Base-by-base conservation (phyloP, 2,329 filamentous ascomycete genomes). In the Aureobasidium vineae region DNA sequence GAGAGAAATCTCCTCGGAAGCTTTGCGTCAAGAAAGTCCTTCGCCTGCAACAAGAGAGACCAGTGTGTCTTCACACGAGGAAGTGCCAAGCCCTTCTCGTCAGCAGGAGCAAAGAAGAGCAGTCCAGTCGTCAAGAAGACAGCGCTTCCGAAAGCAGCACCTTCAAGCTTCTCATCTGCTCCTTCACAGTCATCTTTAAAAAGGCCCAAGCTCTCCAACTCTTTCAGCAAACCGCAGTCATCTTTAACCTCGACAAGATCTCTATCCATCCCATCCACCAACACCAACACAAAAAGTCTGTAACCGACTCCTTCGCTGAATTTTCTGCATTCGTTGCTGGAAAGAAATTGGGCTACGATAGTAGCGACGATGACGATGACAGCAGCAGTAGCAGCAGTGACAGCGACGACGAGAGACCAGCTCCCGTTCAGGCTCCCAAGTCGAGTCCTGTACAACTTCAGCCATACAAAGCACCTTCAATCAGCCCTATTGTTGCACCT, bases 331-430 rank as follows among this genome's bases (percentile, higher is more conserved):
- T 63, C 16, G 59, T 47, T 40, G 16, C 33, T 33, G 61, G 61
- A 13, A 54, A 54, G 26, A 64, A 45, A 10, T n/a, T 26, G 41
- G 59, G 66, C 45, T 52, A 63, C 13, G 52, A 40, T 21, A 67
- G 45, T 21, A 36, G 40, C n/a, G 56, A 67, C 6, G 60, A 60
- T 41, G 40, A 49, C 36, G 49, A 54, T 19, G 33, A 49, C 7
- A 45, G 38, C 26, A 64, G 61, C 49, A 64, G 61, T 38, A 50
- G 47, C 11, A 63, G 60, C 28, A 45, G 40, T 13, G 61, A 65
- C 7, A 45, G 40, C 16, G 67, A 59, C 11, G 56, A 68, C 11
- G 52, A 61, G 28, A 41, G 54, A n/a, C 53, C 40, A 21, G 61
- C 36, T 38, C 50, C 45, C 11, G 47, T 33, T 23, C 33, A 21